Evolutionary conservation across 352 stramenopile genomes (phyloP), one percentile per base, ranked within the genome.

Genomic region (Phytopythium oedochilum): DNA sequence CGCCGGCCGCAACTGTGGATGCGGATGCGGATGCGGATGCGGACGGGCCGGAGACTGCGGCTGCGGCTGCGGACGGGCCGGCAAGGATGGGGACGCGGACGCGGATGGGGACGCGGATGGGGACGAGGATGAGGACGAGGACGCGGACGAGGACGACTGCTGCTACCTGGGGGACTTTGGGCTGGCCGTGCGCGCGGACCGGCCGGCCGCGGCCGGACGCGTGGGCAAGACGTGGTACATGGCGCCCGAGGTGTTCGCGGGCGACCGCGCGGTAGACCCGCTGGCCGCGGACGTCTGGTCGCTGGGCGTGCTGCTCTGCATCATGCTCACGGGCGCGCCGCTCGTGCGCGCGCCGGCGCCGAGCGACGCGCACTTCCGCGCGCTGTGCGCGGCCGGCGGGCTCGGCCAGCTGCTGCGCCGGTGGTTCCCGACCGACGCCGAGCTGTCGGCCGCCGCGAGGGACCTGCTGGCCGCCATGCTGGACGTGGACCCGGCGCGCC

Each of bases 211-310:
- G n/a, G 32, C 54, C 22, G 62, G 65, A 31, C 62, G 73, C 28
- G 72, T 86, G 8, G 78, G 78, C 42, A 89, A 89, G 58, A 59
- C 55, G 12, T 85, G 73, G 68, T 88, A 88, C 67, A 88, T 88
- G 71, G 73, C 75, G 2, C 78, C 78, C 1, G 78, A 88, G 59
- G 73, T 86, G 18, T 85, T 70, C 42, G 68, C 68, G 44, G 68
- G 53, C 15, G 56, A 75, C 22, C 50, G 66, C 15, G 25, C 63
- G 20, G 83, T 84, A 53, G 61, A 84, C 53, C 64, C 77, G 3
- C 45, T 77, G 28, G 42, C 55, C 26, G 73, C 70, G n/a, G 77
- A 88, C 31, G 72, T 83, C 18, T 88, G 77, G 77, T 88, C 77
- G 15, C 63, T 86, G 3, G 74, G 77, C 18, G 69, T 88, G 35